Evolutionary conservation across 768 basidiomycete species (phyloP), one percentile per base, ranked within the genome.

Genomic region (Royoungia palumana): DNA sequence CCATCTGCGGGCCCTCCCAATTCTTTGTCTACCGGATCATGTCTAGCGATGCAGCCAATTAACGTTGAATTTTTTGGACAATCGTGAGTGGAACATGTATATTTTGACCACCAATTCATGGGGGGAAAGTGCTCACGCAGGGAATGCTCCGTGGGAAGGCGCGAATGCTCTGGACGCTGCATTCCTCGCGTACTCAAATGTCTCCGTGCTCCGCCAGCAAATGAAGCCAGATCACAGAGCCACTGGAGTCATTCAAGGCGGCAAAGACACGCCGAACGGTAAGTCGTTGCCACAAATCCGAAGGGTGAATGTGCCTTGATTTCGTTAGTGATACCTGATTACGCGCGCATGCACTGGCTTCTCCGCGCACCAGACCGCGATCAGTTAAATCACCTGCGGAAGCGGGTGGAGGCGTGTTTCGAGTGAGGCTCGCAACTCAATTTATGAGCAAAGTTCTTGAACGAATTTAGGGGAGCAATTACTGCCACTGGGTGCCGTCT

Each of bases 121-220:
- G 34, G 43, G 47, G 54, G 14, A 30, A 49, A 24, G 85, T 38
- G 87, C 88, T 6, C 89, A 90, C 57, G 89, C 89, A 14, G 84
- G 82, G n/a, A 78, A 75, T 28, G 79, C 86, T 11, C 90, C 90
- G 4, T 93, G 91, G 82, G 88, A 94, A 66, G 91, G 86, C 20
- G 78, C 77, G 35, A 94, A 94, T 60, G 89, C 91, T 12, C 77
- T 91, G 37, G 93, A 94, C 60, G 93, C 93, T 0, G 91, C 91
- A 1, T 87, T 93, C 63, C 69, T 90, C 9, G 87, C 90, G 0
- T 94, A 94, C 64, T 81, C 83, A 8, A 76, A 79, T 40, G 76
- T 95, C 35, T 85, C 90, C 4, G 81, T 82, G 20, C 75, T 95
- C 40, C 79, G 93, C 12, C 93, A 95, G 65, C 93, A 95, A 70